Percentiles rank a stretch among this genome's conserved stretches.
phyloP scores from a whole-genome alignment of 768 basidiomycete genomes.

The Tricholoma bakamatsutake region DNA sequence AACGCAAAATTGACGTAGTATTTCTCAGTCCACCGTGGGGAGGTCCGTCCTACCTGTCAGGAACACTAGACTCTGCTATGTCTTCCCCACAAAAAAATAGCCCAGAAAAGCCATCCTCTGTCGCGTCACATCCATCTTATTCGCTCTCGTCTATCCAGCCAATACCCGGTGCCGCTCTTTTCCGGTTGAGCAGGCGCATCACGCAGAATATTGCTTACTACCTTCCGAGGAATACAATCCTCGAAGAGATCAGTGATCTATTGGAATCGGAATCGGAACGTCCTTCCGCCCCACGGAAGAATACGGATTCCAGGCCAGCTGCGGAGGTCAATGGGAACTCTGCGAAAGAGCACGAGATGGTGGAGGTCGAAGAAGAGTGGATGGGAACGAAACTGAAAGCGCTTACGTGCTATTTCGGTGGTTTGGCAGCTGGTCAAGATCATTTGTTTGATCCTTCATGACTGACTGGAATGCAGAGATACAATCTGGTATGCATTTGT shows the following conservation, averaged over 20 bases:
- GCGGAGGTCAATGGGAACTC: slow-evolving; percentile 5
- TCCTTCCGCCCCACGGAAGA: background rate
- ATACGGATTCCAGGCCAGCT: background rate
- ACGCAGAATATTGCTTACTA: slow-evolving; percentile 86
- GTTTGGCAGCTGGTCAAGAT: slow-evolving; percentile 66
- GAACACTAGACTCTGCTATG: slow-evolving; percentile 14
- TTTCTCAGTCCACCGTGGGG: slow-evolving; percentile 98
- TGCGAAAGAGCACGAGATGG: slow-evolving; percentile 37
- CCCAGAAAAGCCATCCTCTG: background rate
- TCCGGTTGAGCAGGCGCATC: slow-evolving; percentile 61
- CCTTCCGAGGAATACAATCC: slow-evolving; percentile 73
- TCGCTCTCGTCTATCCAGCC: slow-evolving; percentile 70
- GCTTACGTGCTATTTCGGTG: slow-evolving; percentile 91
- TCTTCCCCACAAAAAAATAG: slow-evolving; percentile 7
- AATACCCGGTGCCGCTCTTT: slow-evolving; percentile 78
- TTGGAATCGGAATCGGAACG: slow-evolving; percentile 9
- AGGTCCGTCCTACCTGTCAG: slow-evolving; percentile 65
- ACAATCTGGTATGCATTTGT: background rate
- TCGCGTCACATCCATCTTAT: slow-evolving; percentile 47
- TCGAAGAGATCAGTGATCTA: slow-evolving; percentile 61
- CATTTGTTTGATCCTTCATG: slow-evolving; percentile 34
- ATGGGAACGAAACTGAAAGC: slow-evolving; percentile 93
- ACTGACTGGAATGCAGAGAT: too few species aligned
- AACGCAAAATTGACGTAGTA: slow-evolving; percentile 74
- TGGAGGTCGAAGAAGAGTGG: slow-evolving; percentile 97